Base-by-base conservation (phyloP, 2,329 filamentous ascomycete genomes). In the Colletotrichum sp. region DNA sequence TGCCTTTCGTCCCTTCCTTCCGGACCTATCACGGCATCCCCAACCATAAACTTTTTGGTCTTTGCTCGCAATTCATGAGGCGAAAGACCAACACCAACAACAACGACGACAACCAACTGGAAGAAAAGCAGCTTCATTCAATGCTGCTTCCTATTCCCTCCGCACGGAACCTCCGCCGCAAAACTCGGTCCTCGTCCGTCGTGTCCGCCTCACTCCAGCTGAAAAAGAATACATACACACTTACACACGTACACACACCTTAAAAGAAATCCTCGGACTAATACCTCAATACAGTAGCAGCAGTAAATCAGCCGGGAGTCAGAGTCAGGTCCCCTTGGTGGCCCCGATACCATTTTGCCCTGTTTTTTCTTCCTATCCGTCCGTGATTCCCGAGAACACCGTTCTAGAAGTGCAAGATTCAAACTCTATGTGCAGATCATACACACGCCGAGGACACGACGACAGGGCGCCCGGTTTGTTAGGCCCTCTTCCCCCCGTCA, bases 321-420 rank as follows among this genome's bases (percentile, higher is more conserved):
- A 30, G 28, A 62, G 67, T 34, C 71, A 74, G 71, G 26, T 55
- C 64, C 9, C 64, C 36, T 52, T 52, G 10, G 44, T 13, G 44
- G 44, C 44, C 44, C 44, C 44, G 44, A 52, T 52, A 52, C 44
- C 39, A 12, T 52, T 21, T 52, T 52, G n/a, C 44, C 44, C 44
- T 52, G n/a, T 52, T 52, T 52, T 21, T 52, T 52, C n/a, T n/a
- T 34, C 9, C 32, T 39, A 13, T 64, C 32, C 16, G 36, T 32
- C 59, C 69, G 34, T 21, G 30, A 12, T 28, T 26, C 28, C 63
- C 39, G 32, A 76, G 63, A 64, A 68, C 60, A 44, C 64, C 57
- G 30, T 75, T 76, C 69, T 76, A 73, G 69, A 76, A 76, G 70
- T 32, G 44, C 55, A 67, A 34, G 52, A 44, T 57, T 49, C 21